phyloP scores from a whole-genome alignment of 257 asterid species.

The Rauvolfia tetraphylla region DNA sequence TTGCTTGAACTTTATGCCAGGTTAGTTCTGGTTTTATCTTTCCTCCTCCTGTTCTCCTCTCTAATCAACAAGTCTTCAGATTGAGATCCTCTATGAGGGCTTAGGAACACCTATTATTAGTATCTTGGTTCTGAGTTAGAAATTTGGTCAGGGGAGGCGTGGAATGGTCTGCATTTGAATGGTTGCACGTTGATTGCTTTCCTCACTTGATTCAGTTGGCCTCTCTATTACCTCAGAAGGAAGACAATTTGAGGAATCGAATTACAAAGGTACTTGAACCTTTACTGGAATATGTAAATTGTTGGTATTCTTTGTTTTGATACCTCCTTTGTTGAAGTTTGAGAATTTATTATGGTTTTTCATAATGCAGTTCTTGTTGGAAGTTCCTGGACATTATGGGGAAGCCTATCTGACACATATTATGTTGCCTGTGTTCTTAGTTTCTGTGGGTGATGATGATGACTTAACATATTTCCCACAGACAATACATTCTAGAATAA shows the following conservation, averaged over 20 bases:
- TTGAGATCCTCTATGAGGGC: slow-evolving; percentile 3
- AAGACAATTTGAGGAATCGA: slow-evolving; percentile 78
- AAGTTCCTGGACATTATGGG: slow-evolving; percentile 69
- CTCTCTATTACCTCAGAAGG: slow-evolving; percentile 87
- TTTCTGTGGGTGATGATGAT: slow-evolving; percentile 76
- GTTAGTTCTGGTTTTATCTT: slow-evolving; percentile 35
- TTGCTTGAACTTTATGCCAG: slow-evolving; percentile 73
- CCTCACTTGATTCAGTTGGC: slow-evolving; percentile 80
- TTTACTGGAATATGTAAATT: not conserved
- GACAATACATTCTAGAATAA: slow-evolving; percentile 48
- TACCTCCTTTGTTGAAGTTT: not conserved
- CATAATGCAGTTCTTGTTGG: slow-evolving; percentile 53
- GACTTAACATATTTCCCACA: slow-evolving; percentile 66
- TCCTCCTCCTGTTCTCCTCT: not conserved
- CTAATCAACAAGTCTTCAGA: slow-evolving; percentile 3
- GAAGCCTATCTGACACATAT: slow-evolving; percentile 70
- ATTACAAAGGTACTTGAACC: slow-evolving; percentile 55
- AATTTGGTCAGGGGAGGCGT: slow-evolving; percentile 59
- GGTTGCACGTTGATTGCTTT: slow-evolving; percentile 84
- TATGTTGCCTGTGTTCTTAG: slow-evolving; percentile 80
- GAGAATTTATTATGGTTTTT: not conserved
- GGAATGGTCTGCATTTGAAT: slow-evolving; percentile 90
- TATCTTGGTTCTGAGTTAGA: slow-evolving; percentile 16
- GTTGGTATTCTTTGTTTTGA: slow-evolving; percentile 2
- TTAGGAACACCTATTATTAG: not conserved